Evolutionary conservation across 2,329 filamentous ascomycete genomes (phyloP).

Genomic region (Zymoseptoria brevis): DNA sequence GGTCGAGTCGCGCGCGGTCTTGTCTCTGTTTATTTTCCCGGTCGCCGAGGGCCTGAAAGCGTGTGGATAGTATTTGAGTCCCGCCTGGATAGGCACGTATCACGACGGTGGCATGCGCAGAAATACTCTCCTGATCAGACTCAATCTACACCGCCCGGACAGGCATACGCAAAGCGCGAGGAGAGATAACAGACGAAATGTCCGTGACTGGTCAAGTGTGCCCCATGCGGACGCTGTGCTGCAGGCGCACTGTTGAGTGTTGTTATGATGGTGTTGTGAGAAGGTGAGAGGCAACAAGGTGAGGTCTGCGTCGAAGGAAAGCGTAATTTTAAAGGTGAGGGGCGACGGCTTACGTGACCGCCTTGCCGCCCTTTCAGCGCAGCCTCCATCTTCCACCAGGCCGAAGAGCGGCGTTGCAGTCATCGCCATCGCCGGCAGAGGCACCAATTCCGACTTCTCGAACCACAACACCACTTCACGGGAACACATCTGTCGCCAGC

Average conservation of each 20-base stretch:
- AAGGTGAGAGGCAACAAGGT: slow-evolving; percentile 2
- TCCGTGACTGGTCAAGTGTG: not conserved
- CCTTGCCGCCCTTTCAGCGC: not conserved
- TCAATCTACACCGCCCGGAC: not conserved
- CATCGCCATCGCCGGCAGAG: not conserved
- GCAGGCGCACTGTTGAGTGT: not conserved
- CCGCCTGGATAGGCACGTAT: not conserved
- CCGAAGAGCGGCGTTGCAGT: not conserved
- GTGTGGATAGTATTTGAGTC: not conserved
- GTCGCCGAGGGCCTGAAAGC: not conserved
- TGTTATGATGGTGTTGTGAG: not conserved
- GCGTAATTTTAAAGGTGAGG: not conserved
- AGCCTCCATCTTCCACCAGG: not conserved
- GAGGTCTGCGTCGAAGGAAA: too few relatives aligned
- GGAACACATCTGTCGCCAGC: slow-evolving; percentile 1
- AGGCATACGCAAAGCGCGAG: not conserved
- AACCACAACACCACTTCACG: slow-evolving; percentile 1
- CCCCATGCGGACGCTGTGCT: not conserved
- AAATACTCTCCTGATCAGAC: not conserved
- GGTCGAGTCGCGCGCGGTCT: not conserved
- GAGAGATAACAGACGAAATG: not conserved
- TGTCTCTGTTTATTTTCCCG: not conserved
- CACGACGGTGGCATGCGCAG: not conserved
- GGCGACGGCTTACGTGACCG: not conserved
- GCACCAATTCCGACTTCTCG: slow-evolving; percentile 3